Evolutionary conservation across 768 basidiomycete species (phyloP).

Genomic region (Panaeolus papilionaceus): DNA sequence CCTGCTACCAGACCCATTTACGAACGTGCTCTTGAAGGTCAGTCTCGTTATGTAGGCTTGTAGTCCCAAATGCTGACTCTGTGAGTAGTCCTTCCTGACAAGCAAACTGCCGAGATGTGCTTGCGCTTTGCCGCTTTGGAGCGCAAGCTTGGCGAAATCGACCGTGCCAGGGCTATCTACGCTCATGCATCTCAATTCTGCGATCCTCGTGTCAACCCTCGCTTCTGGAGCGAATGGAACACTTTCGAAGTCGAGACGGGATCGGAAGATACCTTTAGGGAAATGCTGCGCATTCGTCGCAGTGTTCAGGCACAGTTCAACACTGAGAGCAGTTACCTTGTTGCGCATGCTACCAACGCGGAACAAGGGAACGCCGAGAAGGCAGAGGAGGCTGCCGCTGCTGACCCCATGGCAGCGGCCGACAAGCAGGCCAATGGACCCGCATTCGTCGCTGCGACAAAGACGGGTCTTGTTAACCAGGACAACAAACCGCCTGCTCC

Average conservation of each 20-base stretch:
- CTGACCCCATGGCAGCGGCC: slow-evolving; percentile 89
- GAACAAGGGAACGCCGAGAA: slow-evolving; percentile 59
- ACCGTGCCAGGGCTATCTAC: slow-evolving; percentile 94
- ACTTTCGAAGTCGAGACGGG: slow-evolving; percentile 98
- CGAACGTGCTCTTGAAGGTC: slow-evolving; percentile 88
- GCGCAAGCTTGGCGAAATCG: slow-evolving; percentile 98
- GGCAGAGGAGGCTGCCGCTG: slow-evolving; percentile 49
- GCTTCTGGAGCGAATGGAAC: slow-evolving; percentile 98
- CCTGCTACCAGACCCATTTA: slow-evolving; percentile 97
- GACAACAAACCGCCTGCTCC: slow-evolving; percentile 34
- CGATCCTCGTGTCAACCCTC: slow-evolving; percentile 89
- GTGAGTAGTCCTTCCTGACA: slow-evolving; percentile 76
- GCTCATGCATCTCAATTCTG: slow-evolving; percentile 99
- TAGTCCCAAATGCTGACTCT: slow-evolving; percentile 7
- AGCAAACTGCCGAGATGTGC: slow-evolving; percentile 97
- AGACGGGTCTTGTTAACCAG: slow-evolving; percentile 50
- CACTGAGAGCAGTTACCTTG: slow-evolving; percentile 92
- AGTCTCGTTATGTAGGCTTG: background rate
- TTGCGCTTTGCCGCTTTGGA: slow-evolving; percentile 95
- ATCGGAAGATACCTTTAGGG: slow-evolving; percentile 97
- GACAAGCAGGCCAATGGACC: slow-evolving; percentile 75
- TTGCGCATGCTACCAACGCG: slow-evolving; percentile 85
- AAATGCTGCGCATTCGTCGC: slow-evolving; percentile 95
- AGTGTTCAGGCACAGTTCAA: slow-evolving; percentile 99
- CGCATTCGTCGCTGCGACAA: slow-evolving; percentile 81